Evolutionary conservation across 306 rosid genomes (phyloP).

Genomic region (Cyclanthera cordifolia): DNA sequence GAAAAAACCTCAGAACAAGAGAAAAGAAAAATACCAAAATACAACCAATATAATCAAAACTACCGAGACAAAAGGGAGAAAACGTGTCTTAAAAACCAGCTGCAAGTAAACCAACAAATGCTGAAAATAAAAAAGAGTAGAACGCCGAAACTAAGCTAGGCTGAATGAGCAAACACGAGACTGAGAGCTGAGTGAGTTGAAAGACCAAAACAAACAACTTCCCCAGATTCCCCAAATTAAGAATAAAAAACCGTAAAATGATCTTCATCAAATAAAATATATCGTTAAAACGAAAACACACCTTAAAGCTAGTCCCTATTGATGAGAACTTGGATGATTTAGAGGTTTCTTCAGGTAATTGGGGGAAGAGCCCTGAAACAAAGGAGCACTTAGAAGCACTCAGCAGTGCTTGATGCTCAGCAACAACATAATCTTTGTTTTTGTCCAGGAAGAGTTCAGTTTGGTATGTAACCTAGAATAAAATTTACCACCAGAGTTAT

Average conservation of each 20-base stretch:
- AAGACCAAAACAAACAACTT: no score
- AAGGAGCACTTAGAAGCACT: constrained; percentile 68
- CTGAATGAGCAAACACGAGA: no score
- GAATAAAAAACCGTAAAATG: not conserved
- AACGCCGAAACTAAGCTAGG: no score
- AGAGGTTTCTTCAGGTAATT: constrained; percentile 67
- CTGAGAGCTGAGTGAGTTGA: no score
- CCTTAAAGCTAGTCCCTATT: constrained; percentile 82
- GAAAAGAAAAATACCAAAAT: no score
- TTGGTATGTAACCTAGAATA: constrained; percentile 81
- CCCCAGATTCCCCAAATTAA: no score
- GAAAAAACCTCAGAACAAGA: no score
- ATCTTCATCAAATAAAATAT: not conserved
- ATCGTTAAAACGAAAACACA: constrained; percentile 18
- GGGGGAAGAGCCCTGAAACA: constrained; percentile 80
- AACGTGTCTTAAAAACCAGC: no score
- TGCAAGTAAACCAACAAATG: no score
- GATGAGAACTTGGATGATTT: constrained; percentile 92
- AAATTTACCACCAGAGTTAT: not conserved
- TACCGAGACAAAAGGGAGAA: no score
- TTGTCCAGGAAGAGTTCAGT: constrained; percentile 86
- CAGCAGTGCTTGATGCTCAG: constrained; percentile 81
- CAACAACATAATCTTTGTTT: constrained; percentile 90
- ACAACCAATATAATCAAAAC: no score
- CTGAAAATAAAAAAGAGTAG: no score